Conservation (phyloP, 148 eudicot species). For the Hydrangea macrophylla region DNA sequence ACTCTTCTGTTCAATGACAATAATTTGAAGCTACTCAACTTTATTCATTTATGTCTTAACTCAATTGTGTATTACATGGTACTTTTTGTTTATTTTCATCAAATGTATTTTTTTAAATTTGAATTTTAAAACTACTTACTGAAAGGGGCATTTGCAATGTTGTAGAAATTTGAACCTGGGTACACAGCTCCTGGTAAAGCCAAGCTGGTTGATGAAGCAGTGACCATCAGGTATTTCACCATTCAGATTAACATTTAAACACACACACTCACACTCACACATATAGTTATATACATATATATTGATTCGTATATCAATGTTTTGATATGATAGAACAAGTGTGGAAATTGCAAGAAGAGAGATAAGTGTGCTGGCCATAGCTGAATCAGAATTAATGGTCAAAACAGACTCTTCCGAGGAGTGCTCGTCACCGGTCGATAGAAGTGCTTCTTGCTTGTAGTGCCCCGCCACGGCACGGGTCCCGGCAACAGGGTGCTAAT, state of each 20-base stretch:
- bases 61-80: neutral
- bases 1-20: too few relatives aligned
- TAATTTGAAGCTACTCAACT: too few relatives aligned
- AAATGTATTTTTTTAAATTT: neutral
- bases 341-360: slow-evolving; percentile 47
- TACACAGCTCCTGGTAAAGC: slow-evolving; percentile 57
- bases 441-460: slow-evolving; percentile 45
- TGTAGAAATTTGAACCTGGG: slow-evolving; percentile 80
- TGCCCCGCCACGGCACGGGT: too few relatives aligned
- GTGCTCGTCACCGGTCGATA: slow-evolving; percentile 39
- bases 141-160: slow-evolving; percentile 8
- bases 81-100: neutral
- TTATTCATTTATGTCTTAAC: neutral
- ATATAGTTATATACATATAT: too few relatives aligned
- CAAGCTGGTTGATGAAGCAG: slow-evolving; percentile 36
- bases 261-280: too few relatives aligned
- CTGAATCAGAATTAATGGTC: slow-evolving; percentile 16
- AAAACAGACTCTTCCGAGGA: slow-evolving; percentile 23
- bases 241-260: neutral
- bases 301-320: neutral
- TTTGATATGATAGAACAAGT: slow-evolving; percentile 40
- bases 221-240: slow-evolving; percentile 51
- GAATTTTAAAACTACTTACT: neutral
- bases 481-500: too few relatives aligned
- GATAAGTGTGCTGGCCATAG: slow-evolving; percentile 15